A percentile compares a stretch with the other conserved stretches of the same genome.
Evolutionary conservation across 2,329 filamentous ascomycete genomes (phyloP).

Genomic region (Shiraia bambusicola): DNA sequence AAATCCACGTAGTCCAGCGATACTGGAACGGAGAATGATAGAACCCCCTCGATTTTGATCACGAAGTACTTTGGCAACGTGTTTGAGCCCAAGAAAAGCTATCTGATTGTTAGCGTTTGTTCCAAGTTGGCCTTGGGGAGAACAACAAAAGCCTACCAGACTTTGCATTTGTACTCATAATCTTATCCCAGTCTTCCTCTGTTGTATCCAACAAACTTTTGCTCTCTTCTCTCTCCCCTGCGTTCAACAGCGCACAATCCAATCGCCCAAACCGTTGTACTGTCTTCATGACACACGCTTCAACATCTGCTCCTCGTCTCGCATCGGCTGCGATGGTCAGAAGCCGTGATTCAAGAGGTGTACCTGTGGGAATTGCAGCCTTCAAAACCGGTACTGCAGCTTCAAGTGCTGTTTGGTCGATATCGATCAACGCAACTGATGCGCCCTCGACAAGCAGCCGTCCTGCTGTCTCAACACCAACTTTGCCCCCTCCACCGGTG

Average conservation of each 20-base stretch:
- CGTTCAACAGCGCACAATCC: conserved; percentile 33
- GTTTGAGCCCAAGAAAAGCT: conserved; percentile 45
- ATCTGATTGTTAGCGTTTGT: conserved; percentile 4
- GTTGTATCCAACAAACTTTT: conserved; percentile 42
- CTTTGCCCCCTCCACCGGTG: conserved; percentile 37
- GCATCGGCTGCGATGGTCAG: conserved; percentile 40
- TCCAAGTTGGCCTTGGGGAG: background rate
- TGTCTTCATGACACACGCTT: conserved; percentile 23
- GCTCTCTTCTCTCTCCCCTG: conserved; percentile 25
- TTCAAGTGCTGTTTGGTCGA: conserved; percentile 30
- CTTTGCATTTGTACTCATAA: conserved; percentile 43
- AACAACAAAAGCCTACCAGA: conserved; percentile 30
- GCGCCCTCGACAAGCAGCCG: conserved; percentile 43
- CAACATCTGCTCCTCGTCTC: conserved; percentile 36
- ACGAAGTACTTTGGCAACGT: conserved; percentile 39
- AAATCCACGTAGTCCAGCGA: conserved; percentile 43
- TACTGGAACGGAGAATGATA: conserved; percentile 45
- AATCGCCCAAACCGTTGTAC: conserved; percentile 30
- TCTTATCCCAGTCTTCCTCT: conserved; percentile 39
- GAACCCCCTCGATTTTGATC: conserved; percentile 38
- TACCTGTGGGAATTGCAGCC: conserved; percentile 27
- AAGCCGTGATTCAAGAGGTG: conserved; percentile 27
- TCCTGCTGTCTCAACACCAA: conserved; percentile 40
- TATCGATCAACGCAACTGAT: conserved; percentile 42
- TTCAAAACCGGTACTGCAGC: conserved; percentile 27